Conservation (phyloP, 805 yeast species). For the Debaryomyces maramus region DNA sequence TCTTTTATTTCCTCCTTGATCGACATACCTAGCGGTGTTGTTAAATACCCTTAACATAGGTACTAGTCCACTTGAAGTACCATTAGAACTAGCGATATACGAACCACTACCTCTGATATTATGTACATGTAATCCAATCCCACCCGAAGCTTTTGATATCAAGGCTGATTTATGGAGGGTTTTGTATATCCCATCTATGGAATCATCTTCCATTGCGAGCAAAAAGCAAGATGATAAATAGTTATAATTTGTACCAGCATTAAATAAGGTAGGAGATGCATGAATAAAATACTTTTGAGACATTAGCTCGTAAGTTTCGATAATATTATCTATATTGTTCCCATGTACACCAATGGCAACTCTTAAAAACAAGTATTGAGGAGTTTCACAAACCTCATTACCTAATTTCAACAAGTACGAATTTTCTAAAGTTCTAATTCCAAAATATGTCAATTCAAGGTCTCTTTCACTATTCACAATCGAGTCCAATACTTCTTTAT, state of each 20-base stretch:
- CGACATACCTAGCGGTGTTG: constrained; percentile 95
- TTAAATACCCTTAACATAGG: constrained; percentile 97
- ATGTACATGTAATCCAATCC: constrained; percentile 87
- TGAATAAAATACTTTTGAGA: constrained; percentile 85
- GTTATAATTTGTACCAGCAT: constrained; percentile 85
- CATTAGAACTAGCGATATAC: constrained; percentile 88
- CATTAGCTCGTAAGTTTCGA: constrained; percentile 87
- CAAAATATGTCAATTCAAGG: constrained; percentile 77
- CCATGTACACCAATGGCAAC: constrained; percentile 92
- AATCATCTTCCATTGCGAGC: constrained; percentile 88
- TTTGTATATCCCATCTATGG: constrained; percentile 91
- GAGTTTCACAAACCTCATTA: constrained; percentile 75
- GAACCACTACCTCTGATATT: constrained; percentile 87
- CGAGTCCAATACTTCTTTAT: constrained; percentile 66
- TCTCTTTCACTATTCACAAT: constrained; percentile 80
- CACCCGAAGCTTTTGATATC: constrained; percentile 94
- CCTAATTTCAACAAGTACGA: constrained; percentile 69
- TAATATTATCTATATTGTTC: constrained; percentile 56
- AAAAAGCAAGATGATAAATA: constrained; percentile 91
- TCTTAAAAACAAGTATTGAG: constrained; percentile 87
- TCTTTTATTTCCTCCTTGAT: constrained; percentile 97
- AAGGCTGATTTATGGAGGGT: constrained; percentile 86
- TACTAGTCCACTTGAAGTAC: constrained; percentile 86
- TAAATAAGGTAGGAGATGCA: constrained; percentile 93
- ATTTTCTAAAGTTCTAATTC: constrained; percentile 87